Evolutionary conservation across 345 rosid species (phyloP), one percentile per base, ranked within the genome.

Genomic region (Camelina hispida): DNA sequence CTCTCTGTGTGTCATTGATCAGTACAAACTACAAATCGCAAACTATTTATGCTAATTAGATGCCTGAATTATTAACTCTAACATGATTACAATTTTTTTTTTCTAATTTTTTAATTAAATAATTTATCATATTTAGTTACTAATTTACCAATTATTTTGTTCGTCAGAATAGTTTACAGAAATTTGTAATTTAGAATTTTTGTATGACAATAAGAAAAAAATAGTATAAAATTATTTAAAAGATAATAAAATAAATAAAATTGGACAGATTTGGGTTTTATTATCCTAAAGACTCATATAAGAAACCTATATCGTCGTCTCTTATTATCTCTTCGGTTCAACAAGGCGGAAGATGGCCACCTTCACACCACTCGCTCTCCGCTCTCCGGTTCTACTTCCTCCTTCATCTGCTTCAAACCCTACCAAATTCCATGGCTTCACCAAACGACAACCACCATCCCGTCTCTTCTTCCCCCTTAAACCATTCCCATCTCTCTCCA

Each of bases 301-400:
- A 66, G 42, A 64, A 66, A 59, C 16, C 30, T 37, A 0, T 30
- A 20, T 20, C 4, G 50, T 71, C 60, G 68, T 10, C 28, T 8
- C 10, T 35, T 35, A 28, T 71, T 51, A 52, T 72, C 76, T 52
- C 37, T 34, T 34, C 37, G 7, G 37, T 7, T 40, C 51, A 59
- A 59, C 35, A 14, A 71, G 74, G 74, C 55, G 67, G 59, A 46
- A 22, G 65, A 74, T 74, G 73, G 72, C 67, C 16, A 40, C 54
- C 17, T 17, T 40, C 28, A 42, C 53, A 66, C 9, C 51, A 35
- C 61, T 66, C 3, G 13, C 54, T 67, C 78, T 66, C 17, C 52
- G 43, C 40, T 66, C 72, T 43, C 59, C 66, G 16, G 6, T 74
- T 18, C 12, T 1, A 11, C 38, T 38, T 13, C 15, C 17, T 58